Evolutionary conservation across 768 basidiomycete species (phyloP), one percentile per base, ranked within the genome.

Genomic region (Pulveroboletus sp.): DNA sequence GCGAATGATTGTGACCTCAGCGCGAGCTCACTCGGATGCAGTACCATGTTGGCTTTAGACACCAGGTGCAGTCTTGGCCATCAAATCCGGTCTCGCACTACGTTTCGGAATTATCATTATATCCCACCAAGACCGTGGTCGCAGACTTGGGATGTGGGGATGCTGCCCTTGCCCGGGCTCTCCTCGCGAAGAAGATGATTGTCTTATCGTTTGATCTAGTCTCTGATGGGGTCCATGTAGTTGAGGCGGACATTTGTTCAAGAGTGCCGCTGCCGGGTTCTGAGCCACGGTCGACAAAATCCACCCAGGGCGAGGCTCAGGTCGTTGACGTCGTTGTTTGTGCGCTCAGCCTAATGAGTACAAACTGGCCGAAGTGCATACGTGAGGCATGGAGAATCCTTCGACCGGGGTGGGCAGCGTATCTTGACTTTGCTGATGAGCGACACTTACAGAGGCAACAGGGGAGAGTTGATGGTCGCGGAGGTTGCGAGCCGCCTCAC

Each of bases 71-170:
- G 45, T 82, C 84, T 3, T 98, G 96, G 96, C 95, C 95, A 1
- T 83, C 83, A 8, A 95, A 96, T 62, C 95, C 96, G 1, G 84
- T 95, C n/a, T 75, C 86, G 28, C 78, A 88, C 64, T 93, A 93
- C 66, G 80, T 87, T 46, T 73, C 78, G 4, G 57, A 68, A 14
- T 75, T 97, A 43, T 79, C 82, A 0, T 68, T 76, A 2, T 86
- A 84, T 63, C 79, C 90, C 5, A 51, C 73, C 17, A 76, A 75
- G 56, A 82, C 86, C 0, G 74, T 97, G 58, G 82, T 99, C 43
- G 93, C 83, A 31, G 96, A 99, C 71, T 76, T 99, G 31, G 96
- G 96, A 10, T 97, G 93, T 58, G 96, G 96, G 24, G 94, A 97
- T 65, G 96, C 93, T 21, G 79, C 85, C 7, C 76, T 99, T 27